Evolutionary conservation across 2,329 filamentous ascomycete genomes (phyloP), one percentile per base, ranked within the genome.

Genomic region (Fusarium kyushuense): DNA sequence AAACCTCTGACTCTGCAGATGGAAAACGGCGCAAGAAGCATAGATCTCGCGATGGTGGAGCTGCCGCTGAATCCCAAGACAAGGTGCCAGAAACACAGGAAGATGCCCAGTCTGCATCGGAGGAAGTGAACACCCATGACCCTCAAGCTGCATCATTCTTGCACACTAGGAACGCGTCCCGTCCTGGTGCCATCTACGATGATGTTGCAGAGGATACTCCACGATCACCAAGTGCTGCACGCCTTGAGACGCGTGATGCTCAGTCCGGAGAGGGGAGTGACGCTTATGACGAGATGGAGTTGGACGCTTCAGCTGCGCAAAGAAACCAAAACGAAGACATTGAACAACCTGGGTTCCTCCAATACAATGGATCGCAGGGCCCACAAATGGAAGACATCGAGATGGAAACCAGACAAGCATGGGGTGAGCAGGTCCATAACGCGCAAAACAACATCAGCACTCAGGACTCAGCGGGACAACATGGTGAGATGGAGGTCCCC

Each of bases 11-110:
- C 49, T 72, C 74, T 4, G 53, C 65, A 8, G 77, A 78, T 12
- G 70, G 70, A n/a, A 77, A 77, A 58, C 69, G 72, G 32, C 71
- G 73, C 27, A 80, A 79, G 72, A 80, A 79, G 69, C 71, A 68
- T 19, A 77, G 71, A 36, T 67, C 75, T 13, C 59, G 69, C 45
- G 72, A 72, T 21, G 55, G 71, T 9, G 71, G 58, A n/a, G 54
- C 42, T 29, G 66, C 61, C n/a, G 19, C 43, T 27, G 55, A 55
- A 23, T 65, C 69, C 27, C 69, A 73, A 21, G 69, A 72, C 7
- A 65, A 70, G 7, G 47, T 69, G 35, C 65, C 63, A 32, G 69
- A 57, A 48, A 74, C 70, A 30, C 69, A 72, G 42, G 62, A 74
- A 43, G 57, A 55, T 12, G 60, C 54, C n/a, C 60, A 72, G n/a